Conservation (phyloP, 345 rosid species). For the Eucalyptus curtisii region DNA sequence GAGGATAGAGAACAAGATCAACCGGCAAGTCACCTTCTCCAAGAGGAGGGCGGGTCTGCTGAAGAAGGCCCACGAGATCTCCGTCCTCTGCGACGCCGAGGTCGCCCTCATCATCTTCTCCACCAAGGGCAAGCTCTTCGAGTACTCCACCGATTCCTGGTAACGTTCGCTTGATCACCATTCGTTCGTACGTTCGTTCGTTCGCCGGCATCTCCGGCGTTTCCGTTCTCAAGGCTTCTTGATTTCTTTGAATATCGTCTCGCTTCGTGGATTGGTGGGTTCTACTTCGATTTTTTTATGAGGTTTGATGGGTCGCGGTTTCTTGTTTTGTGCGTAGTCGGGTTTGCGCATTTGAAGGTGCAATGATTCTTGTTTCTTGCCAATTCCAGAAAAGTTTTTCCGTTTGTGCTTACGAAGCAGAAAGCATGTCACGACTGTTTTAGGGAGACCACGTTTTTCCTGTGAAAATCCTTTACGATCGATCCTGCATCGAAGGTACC, state of each 20-base stretch:
- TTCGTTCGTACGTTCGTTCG: too few species aligned
- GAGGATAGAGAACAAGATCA: slow-evolving; percentile 31
- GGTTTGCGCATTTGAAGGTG: neutral
- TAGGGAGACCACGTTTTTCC: neutral
- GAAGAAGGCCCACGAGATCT: slow-evolving; percentile 37
- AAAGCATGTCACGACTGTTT: neutral
- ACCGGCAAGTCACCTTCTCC: slow-evolving; percentile 32
- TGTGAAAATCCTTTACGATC: neutral
- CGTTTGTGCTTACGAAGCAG: neutral
- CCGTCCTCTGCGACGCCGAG: slow-evolving; percentile 15
- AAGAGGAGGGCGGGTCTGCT: slow-evolving; percentile 28
- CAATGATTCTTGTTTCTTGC: neutral
- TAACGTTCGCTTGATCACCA: neutral
- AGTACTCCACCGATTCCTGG: slow-evolving; percentile 32
- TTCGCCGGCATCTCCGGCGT: too few species aligned
- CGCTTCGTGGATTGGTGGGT: neutral
- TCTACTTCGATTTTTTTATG: neutral
- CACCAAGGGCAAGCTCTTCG: slow-evolving; percentile 31
- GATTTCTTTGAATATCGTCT: neutral
- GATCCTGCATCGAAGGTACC: neutral
- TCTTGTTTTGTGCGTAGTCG: neutral
- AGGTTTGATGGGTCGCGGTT: neutral
- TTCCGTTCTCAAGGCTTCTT: neutral
- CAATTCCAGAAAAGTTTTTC: neutral
- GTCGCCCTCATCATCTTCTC: slow-evolving; percentile 25